A percentile compares a stretch with the other conserved stretches of the same genome.
These are phyloP conservation scores for Zopfochytrium polystomum DNA, from an alignment of 371 early-diverging fungal genomes.

Conservation along the genomic window DNA sequence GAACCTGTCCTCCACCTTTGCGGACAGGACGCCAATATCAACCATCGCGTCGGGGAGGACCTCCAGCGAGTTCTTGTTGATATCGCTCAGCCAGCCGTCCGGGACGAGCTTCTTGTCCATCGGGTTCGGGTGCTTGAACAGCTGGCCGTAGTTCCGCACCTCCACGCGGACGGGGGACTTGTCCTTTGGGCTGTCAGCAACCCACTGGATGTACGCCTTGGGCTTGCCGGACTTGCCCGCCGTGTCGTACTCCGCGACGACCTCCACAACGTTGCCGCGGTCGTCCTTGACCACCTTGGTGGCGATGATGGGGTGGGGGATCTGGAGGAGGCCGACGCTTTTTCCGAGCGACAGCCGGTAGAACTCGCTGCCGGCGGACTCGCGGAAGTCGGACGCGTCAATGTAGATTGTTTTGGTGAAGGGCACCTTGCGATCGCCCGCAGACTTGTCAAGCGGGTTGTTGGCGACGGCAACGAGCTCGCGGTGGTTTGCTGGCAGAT, in stretches of 20 bases:
- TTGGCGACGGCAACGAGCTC: conserved; percentile 78
- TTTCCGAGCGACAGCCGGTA: conserved; percentile 91
- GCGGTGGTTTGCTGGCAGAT: conserved; percentile 73
- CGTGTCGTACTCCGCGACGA: conserved; percentile 77
- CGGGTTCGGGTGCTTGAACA: conserved; percentile 92
- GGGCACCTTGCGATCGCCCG: conserved; percentile 82
- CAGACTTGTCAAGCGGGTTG: conserved; percentile 78
- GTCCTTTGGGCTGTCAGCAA: conserved; percentile 77
- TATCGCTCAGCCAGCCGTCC: conserved; percentile 90
- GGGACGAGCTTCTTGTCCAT: conserved; percentile 72
- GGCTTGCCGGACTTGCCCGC: conserved; percentile 75
- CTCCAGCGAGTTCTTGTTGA: conserved; percentile 78
- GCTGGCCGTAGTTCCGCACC: conserved; percentile 76
- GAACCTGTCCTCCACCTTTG: conserved; percentile 77
- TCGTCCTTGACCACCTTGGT: conserved; percentile 70
- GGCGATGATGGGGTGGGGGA: conserved; percentile 81
- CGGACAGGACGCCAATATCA: conserved; percentile 75
- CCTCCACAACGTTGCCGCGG: conserved; percentile 71
- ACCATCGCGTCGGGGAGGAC: conserved; percentile 70
- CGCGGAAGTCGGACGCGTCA: conserved; percentile 92
- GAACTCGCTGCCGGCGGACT: conserved; percentile 84
- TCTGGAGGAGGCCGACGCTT: conserved; percentile 89
- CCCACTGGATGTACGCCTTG: conserved; percentile 99
- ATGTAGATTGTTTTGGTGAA: conserved; percentile 90
- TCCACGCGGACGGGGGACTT: conserved; percentile 82